Evolutionary conservation across 2,329 filamentous ascomycete species (phyloP), one percentile per base, ranked within the genome.

Genomic region (Epicoccum sorghinum): DNA sequence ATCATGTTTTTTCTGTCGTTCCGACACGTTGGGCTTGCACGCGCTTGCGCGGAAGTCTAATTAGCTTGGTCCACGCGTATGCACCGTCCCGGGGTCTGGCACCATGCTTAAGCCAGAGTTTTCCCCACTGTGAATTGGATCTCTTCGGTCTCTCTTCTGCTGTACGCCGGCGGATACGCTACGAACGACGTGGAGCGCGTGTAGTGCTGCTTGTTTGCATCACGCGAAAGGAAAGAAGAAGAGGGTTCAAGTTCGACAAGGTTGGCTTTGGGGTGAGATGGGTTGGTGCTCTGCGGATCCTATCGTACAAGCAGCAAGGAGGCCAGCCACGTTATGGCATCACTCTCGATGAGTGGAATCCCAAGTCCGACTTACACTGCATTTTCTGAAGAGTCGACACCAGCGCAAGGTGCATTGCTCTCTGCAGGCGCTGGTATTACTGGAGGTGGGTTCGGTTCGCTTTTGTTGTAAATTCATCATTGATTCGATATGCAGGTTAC

Each of bases 401-500:
- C 69, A 12, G 58, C 68, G n/a, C 68, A 69, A 55, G 68, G 69
- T 22, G 49, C 59, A 0, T 45, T 70, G 29, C 54, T 59, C 13
- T 69, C 67, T 10, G 66, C 70, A 10, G 68, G 66, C 13, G 68
- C 66, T 32, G 70, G 70, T 13, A 72, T 73, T 14, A 69, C 66
- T 32, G 70, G 69, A 64, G 69, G 69, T 69, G 54, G 36, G 55
- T 32, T 27, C 41, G 18, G 22, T 33, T 13, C 13, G 7, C 10
- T 33, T n/a, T 12, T 29, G 13, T 12, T 5, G 32, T 12, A 33
- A 18, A 2, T 33, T 2, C 13, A 33, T 12, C 4, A 5, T 24
- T 42, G 4, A 42, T 22, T n/a, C 8, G 24, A n/a, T 7, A n/a
- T 39, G 24, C 30, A 72, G 69, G 69, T 13, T 73, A 73, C 44